Conservation (phyloP, 305 asterid genomes). For the Coffea humblotiana region DNA sequence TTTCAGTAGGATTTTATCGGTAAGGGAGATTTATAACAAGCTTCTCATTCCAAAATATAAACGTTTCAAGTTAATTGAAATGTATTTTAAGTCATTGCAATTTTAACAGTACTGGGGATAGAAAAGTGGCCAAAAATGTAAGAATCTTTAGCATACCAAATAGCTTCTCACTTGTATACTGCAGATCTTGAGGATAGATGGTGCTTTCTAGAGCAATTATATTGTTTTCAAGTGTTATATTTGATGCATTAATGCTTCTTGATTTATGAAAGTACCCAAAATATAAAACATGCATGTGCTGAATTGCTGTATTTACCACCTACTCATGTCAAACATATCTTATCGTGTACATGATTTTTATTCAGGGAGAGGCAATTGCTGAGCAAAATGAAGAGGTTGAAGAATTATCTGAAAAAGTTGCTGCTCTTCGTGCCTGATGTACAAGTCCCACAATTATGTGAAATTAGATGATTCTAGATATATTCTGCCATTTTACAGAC, state of each 20-base stretch:
- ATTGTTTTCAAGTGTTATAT: too few species aligned
- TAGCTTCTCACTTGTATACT: too few species aligned
- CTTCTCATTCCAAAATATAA: not conserved
- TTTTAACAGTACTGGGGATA: not conserved
- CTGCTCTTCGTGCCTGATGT: slow-evolving; percentile 56
- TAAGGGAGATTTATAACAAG: not conserved
- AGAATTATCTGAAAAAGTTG: slow-evolving; percentile 61
- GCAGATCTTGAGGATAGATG: too few species aligned
- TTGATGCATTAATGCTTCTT: not conserved
- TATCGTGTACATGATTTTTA: not conserved
- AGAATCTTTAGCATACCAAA: not conserved
- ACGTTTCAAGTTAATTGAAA: not conserved
- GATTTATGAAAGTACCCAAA: not conserved
- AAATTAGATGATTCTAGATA: slow-evolving; percentile 1
- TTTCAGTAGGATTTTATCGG: not conserved
- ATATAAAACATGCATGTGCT: not conserved
- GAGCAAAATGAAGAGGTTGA: slow-evolving; percentile 69
- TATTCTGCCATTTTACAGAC: slow-evolving; percentile 7
- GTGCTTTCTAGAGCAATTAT: not conserved
- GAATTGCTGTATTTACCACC: not conserved
- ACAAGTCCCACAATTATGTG: not conserved
- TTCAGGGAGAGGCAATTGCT: slow-evolving; percentile 55
- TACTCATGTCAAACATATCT: not conserved
- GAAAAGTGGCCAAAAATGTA: not conserved
- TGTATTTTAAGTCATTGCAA: not conserved